A percentile compares a stretch with the other conserved stretches of the same genome.
Conservation (phyloP, 2,329 filamentous ascomycete species). For the Bipolaris cookei region DNA sequence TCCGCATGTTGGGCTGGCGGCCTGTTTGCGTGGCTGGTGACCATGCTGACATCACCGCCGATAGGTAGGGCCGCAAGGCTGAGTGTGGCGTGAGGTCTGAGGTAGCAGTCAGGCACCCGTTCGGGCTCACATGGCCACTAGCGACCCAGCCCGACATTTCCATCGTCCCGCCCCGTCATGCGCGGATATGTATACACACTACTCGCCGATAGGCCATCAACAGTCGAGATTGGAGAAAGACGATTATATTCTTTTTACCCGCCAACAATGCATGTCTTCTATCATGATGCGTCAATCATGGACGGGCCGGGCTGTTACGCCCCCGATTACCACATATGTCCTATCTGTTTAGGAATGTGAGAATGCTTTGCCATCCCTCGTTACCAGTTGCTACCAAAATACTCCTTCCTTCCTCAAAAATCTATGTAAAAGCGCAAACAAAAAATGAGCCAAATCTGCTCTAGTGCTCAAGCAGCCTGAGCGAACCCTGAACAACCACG, state of each 20-base stretch:
- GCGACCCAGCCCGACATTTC: not conserved
- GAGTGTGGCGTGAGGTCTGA: slow-evolving; percentile 17
- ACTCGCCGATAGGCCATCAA: not conserved
- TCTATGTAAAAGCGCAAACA: slow-evolving; percentile 29
- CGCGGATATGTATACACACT: not conserved
- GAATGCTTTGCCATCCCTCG: slow-evolving; percentile 30
- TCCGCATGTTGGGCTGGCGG: slow-evolving; percentile 22
- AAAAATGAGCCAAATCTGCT: slow-evolving; percentile 14
- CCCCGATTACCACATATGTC: slow-evolving; percentile 13
- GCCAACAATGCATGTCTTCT: slow-evolving; percentile 28
- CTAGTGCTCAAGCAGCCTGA: slow-evolving; percentile 75
- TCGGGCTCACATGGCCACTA: not conserved
- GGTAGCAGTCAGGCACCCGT: slow-evolving; percentile 25
- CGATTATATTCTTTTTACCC: slow-evolving; percentile 12
- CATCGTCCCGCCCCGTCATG: not conserved
- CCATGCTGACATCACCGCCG: slow-evolving; percentile 27
- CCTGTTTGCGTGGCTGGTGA: slow-evolving; percentile 14
- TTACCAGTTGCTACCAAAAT: slow-evolving; percentile 26
- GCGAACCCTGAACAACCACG: slow-evolving; percentile 96
- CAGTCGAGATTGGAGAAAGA: slow-evolving; percentile 11
- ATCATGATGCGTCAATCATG: slow-evolving; percentile 35
- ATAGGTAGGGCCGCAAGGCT: slow-evolving; percentile 19
- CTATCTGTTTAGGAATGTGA: slow-evolving; percentile 32
- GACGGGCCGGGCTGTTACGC: slow-evolving; percentile 24
- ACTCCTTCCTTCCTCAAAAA: slow-evolving; percentile 32